Evolutionary conservation across 345 rosid genomes (phyloP).

Genomic region (Melastoma malabathricum): DNA sequence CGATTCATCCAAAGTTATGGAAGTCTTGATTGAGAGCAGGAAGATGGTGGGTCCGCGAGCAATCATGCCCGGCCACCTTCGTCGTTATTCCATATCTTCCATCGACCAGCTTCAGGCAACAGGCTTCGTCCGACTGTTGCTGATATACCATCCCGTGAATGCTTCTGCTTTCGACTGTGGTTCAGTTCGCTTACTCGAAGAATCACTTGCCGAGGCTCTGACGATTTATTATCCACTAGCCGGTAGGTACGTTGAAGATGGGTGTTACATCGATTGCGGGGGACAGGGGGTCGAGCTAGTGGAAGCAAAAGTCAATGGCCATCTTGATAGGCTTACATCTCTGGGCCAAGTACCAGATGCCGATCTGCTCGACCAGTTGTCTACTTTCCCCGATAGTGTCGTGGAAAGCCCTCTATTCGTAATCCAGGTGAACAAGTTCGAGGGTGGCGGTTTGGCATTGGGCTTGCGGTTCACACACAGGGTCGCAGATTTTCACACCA

Average conservation of each 20-base stretch:
- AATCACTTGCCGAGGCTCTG: slow-evolving; percentile 15
- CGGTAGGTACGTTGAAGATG: slow-evolving; percentile 8
- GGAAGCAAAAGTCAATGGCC: slow-evolving; percentile 9
- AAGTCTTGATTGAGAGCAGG: slow-evolving; percentile 16
- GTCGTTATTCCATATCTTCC: slow-evolving; percentile 18
- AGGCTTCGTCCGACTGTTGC: slow-evolving; percentile 1
- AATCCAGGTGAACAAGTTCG: slow-evolving; percentile 13
- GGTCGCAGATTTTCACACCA: slow-evolving; percentile 13
- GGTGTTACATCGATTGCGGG: slow-evolving; percentile 8
- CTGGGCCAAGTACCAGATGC: slow-evolving; percentile 5
- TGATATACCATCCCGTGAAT: not conserved
- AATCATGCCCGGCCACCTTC: slow-evolving; percentile 25
- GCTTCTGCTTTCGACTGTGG: not conserved
- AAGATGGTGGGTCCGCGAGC: slow-evolving; percentile 29
- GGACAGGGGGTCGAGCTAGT: slow-evolving; percentile 19
- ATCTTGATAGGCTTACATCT: slow-evolving; percentile 1
- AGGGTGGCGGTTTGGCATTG: slow-evolving; percentile 15
- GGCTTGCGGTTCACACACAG: slow-evolving; percentile 9
- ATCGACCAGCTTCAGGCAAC: slow-evolving; percentile 29
- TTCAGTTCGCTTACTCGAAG: slow-evolving; percentile 17
- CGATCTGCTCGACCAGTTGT: slow-evolving; percentile 2
- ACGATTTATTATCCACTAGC: slow-evolving; percentile 17
- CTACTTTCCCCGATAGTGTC: slow-evolving; percentile 5
- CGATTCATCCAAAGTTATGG: slow-evolving; percentile 5
- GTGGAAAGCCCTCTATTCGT: slow-evolving; percentile 2